A percentile compares a stretch with the other conserved stretches of the same genome.
Evolutionary conservation across 2,329 filamentous ascomycete genomes (phyloP).

Genomic region (Pseudogymnoascus sp.): DNA sequence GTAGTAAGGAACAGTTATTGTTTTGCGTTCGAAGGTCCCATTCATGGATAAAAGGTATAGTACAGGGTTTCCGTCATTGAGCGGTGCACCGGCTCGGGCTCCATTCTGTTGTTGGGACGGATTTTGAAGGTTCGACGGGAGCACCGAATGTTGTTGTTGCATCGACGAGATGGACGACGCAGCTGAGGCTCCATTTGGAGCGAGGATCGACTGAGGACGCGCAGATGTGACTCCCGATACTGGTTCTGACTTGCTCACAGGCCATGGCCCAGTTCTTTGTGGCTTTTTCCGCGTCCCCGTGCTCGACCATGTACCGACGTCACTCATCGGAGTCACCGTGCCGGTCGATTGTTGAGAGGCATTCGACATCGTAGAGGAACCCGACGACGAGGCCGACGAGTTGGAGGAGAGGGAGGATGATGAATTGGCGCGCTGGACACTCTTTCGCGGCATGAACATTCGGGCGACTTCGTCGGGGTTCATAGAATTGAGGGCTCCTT

Average conservation of each 20-base stretch:
- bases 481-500: conserved; percentile 61
- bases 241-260: conserved; percentile 57
- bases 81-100: conserved; percentile 32
- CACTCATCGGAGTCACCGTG: conserved; percentile 28
- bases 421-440: conserved; percentile 78
- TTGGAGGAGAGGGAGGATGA: conserved; percentile 75
- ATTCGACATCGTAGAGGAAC: conserved; percentile 50
- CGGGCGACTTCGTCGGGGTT: conserved; percentile 76
- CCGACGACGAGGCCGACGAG: conserved; percentile 50
- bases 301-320: conserved; percentile 23
- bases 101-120: conserved; percentile 51
- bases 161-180: conserved; percentile 56
- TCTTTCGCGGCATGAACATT: conserved; percentile 87
- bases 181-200: conserved; percentile 50
- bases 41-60: conserved; percentile 86
- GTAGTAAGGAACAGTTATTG: conserved; percentile 83
- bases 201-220: conserved; percentile 53
- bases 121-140: conserved; percentile 63
- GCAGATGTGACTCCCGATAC: conserved; percentile 55
- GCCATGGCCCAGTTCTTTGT: conserved; percentile 49
- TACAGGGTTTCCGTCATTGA: conserved; percentile 59
- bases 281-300: conserved; percentile 41
- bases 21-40: conserved; percentile 94
- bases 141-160: conserved; percentile 53
- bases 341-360: conserved; percentile 57